These are phyloP conservation scores for Skeletonema grethae DNA, from an alignment of 108 stramenopile species.

Conservation along the genomic window DNA sequence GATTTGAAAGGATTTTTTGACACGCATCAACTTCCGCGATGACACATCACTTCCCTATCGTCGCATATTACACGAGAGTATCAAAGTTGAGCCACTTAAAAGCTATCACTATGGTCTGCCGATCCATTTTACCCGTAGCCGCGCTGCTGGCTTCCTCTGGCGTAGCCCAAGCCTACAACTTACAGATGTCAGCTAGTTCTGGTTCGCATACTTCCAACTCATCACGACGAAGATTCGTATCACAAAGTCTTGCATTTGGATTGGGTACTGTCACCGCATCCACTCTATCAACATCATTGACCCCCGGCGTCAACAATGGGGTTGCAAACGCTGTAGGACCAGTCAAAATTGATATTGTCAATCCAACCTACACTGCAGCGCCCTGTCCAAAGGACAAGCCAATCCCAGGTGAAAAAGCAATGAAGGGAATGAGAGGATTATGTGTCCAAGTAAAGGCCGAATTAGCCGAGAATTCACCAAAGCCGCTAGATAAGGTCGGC, in stretches of 20 bases:
- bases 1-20: no score
- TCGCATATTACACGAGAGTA: no score
- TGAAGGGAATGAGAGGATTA: constrained; percentile 90
- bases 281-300: background rate
- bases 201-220: background rate
- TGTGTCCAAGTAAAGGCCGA: constrained; percentile 86
- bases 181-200: background rate
- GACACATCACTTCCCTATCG: no score
- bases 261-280: constrained; percentile 20
- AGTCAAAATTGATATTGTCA: constrained; percentile 74
- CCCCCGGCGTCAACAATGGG: constrained; percentile 13
- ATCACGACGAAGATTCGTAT: constrained; percentile 30
- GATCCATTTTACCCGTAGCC: background rate
- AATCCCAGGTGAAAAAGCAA: constrained; percentile 94
- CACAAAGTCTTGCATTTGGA: constrained; percentile 23
- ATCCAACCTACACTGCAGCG: constrained; percentile 70
- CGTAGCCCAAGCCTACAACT: background rate
- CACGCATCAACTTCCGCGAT: background rate
- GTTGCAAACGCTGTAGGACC: constrained; percentile 82
- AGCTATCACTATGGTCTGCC: background rate
- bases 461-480: constrained; percentile 49
- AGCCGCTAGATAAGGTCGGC: constrained; percentile 74
- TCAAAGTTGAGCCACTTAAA: no score
- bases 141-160: background rate
- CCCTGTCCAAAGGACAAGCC: constrained; percentile 85